Evolutionary conservation across 768 basidiomycete genomes (phyloP).

Genomic region (Arthromyces matolae): DNA sequence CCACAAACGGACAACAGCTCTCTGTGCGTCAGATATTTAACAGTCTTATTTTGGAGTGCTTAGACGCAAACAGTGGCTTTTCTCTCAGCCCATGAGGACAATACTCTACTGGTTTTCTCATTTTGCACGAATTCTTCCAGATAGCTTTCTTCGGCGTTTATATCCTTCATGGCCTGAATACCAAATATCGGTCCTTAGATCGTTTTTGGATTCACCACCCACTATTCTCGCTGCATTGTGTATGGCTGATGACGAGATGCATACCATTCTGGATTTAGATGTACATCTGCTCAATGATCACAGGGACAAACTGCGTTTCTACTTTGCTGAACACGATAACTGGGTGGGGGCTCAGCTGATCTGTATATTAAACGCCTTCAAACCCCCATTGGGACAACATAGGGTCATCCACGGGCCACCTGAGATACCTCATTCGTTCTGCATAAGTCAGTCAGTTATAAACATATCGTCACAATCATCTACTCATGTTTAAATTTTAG

Average conservation of each 20-base stretch:
- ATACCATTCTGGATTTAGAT: conserved; percentile 52
- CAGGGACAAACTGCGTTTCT: conserved; percentile 39
- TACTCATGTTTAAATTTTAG: conserved; percentile 26
- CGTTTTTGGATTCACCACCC: conserved; percentile 48
- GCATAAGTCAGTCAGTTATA: conserved; percentile 60
- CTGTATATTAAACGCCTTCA: conserved; percentile 38
- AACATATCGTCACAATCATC: not conserved
- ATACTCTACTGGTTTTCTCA: conserved; percentile 43
- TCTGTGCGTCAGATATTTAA: conserved; percentile 41
- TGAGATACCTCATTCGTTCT: conserved; percentile 69
- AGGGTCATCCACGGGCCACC: conserved; percentile 42
- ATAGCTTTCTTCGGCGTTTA: conserved; percentile 35
- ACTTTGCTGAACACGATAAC: conserved; percentile 59
- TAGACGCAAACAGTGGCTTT: conserved; percentile 36
- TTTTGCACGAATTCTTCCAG: conserved; percentile 37
- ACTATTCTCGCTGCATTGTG: conserved; percentile 50
- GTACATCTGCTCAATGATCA: conserved; percentile 37
- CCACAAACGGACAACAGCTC: conserved; percentile 60
- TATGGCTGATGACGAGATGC: conserved; percentile 73
- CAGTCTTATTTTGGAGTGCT: not conserved
- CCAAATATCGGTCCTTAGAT: conserved; percentile 43
- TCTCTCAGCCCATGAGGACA: conserved; percentile 40
- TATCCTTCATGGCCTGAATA: conserved; percentile 48
- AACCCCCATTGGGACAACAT: conserved; percentile 26
- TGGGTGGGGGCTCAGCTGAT: conserved; percentile 65